Evolutionary conservation across 352 stramenopile genomes (phyloP), one percentile per base, ranked within the genome.

Genomic region (Phytophthora pistaciae): DNA sequence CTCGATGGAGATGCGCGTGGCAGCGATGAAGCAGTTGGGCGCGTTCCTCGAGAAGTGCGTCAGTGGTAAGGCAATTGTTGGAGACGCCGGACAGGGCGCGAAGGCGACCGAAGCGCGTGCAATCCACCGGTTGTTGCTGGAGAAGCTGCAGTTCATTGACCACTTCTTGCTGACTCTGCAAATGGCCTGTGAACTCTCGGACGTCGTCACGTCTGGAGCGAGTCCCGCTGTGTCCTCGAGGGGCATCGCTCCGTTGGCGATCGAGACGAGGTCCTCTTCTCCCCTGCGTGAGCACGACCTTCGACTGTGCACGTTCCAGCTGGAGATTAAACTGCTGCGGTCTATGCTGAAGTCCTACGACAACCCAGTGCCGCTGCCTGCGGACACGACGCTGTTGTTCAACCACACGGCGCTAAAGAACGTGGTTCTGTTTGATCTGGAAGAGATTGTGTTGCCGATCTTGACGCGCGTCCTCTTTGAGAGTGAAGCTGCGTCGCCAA

Each of bases 131-230:
- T 10, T 82, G 13, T 60, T 85, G 9, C 56, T 75, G 0, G 52
- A 70, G 7, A 70, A 87, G 5, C 56, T 87, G 9, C 78, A 84
- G 13, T 85, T 85, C 42, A 16, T 90, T n/a, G 79, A 88, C 36
- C 77, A 84, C 8, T 84, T 89, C 23, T 59, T 91, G 20, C 77
- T 83, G 42, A 76, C 78, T 20, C 54, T 91, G 38, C 78, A 82
- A 33, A 46, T 58, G 52, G 52, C 72, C 33, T 75, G 56, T n/a
- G 54, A 64, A 27, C 18, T 13, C 6, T 63, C 49, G 21, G 53
- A 74, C 55, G 49, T 63, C n/a, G 46, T 20, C 14, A n/a, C 16
- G 11, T 60, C 23, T 14, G 13, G 44, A 14, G 56, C 20, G 8
- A 68, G 42, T 23, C 16, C 40, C 9, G 31, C 36, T 36, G 29